Conservation (phyloP, 2,329 filamentous ascomycete genomes). For the Ophiostoma fasciatum region DNA sequence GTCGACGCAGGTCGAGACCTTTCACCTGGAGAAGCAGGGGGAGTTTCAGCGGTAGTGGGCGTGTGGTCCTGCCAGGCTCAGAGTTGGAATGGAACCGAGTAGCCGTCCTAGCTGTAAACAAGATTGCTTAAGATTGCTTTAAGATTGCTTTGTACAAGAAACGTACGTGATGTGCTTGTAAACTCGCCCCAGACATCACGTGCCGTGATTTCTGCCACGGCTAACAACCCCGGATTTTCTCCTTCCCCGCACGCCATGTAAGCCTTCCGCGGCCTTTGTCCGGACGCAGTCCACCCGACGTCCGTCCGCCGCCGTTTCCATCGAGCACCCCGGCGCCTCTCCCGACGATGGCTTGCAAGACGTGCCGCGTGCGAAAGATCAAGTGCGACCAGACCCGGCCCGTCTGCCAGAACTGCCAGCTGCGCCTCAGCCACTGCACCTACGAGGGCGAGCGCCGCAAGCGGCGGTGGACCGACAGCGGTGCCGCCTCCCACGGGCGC, state of each 20-base stretch:
- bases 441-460: conserved; percentile 6
- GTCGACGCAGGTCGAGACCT: background rate
- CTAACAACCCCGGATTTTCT: background rate
- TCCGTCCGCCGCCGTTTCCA: too few relatives aligned
- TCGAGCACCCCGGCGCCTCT: background rate
- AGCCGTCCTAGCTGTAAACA: too few relatives aligned
- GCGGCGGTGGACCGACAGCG: background rate
- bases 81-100: too few relatives aligned
- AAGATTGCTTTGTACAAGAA: too few relatives aligned
- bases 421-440: conserved; percentile 6
- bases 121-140: too few relatives aligned
- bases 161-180: too few relatives aligned
- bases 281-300: background rate
- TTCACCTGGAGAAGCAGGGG: conserved; percentile 1
- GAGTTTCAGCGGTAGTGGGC: conserved; percentile 1
- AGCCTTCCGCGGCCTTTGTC: too few relatives aligned
- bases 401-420: conserved; percentile 1
- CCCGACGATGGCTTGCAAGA: background rate
- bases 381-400: background rate
- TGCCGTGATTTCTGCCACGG: background rate
- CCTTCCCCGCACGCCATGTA: too few relatives aligned
- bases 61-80: too few relatives aligned
- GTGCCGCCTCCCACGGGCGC: too few relatives aligned
- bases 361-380: background rate
- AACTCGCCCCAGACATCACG: too few relatives aligned